Percentiles rank a stretch among this genome's conserved stretches.
Evolutionary conservation across 768 basidiomycete species (phyloP).

Genomic region (Boletus subcaerulescens): DNA sequence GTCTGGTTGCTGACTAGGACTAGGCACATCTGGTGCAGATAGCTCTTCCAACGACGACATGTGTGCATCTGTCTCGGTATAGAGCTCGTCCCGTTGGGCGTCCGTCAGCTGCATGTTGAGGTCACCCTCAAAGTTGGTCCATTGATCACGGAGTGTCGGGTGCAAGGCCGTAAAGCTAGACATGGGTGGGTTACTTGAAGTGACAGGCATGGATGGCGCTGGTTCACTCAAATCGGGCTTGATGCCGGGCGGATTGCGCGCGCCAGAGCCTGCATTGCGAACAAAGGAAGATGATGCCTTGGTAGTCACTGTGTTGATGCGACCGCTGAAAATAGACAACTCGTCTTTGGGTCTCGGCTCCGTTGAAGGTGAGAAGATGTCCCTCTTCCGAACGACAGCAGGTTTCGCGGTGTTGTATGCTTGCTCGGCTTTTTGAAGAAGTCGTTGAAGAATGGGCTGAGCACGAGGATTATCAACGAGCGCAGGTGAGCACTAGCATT

Average conservation of each 20-base stretch:
- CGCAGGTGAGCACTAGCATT: background rate
- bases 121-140: conserved; percentile 54
- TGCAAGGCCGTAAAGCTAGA: conserved; percentile 46
- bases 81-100: conserved; percentile 25
- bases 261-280: background rate
- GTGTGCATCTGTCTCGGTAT: conserved; percentile 19
- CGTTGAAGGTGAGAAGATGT: conserved; percentile 57
- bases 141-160: conserved; percentile 53
- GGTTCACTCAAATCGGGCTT: conserved; percentile 31
- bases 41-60: conserved; percentile 9
- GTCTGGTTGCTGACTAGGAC: conserved; percentile 3
- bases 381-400: conserved; percentile 40
- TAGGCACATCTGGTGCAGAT: background rate
- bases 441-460: conserved; percentile 64
- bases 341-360: conserved; percentile 57
- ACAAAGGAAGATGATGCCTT: conserved; percentile 32
- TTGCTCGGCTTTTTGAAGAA: conserved; percentile 59
- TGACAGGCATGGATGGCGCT: conserved; percentile 22
- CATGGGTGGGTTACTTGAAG: conserved; percentile 20
- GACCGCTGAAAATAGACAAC: conserved; percentile 73
- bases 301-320: conserved; percentile 60
- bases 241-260: conserved; percentile 1
- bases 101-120: conserved; percentile 50
- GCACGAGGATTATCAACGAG: conserved; percentile 1
- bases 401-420: conserved; percentile 48